Evolutionary conservation across 139 green algal genomes (phyloP).

Genomic region (Auxenochlorella protothecoides): DNA sequence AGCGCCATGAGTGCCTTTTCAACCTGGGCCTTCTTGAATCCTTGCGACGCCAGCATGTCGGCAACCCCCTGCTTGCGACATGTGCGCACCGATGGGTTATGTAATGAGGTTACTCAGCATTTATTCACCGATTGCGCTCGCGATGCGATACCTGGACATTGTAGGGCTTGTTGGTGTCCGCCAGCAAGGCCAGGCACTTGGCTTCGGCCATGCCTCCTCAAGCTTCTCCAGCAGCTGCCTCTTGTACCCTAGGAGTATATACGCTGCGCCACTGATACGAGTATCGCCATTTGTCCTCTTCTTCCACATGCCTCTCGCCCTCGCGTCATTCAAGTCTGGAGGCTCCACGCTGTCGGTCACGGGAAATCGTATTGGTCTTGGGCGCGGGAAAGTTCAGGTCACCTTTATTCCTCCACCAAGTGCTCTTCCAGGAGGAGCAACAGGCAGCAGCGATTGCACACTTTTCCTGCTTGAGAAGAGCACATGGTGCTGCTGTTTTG

Average conservation of each 20-base stretch:
- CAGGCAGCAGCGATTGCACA: no score
- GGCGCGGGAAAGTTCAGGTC: no score
- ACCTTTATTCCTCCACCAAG: background rate
- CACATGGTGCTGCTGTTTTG: no score
- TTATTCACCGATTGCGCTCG: background rate
- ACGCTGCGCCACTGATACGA: no score
- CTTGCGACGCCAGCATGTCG: slow-evolving; percentile 49
- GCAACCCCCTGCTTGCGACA: slow-evolving; percentile 34
- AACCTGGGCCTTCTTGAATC: slow-evolving; percentile 59
- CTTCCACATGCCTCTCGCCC: no score
- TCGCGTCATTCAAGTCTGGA: background rate
- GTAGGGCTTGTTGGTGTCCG: slow-evolving; percentile 51
- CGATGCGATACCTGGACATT: slow-evolving; percentile 21
- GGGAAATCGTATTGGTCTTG: no score
- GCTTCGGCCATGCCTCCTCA: slow-evolving; percentile 17
- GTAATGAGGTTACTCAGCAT: background rate
- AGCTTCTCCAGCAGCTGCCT: no score
- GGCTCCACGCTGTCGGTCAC: background rate
- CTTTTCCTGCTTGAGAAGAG: no score
- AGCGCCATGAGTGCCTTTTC: slow-evolving; percentile 50
- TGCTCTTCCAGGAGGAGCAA: background rate
- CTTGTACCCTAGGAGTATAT: no score
- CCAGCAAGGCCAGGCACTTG: slow-evolving; percentile 39
- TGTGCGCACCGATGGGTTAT: background rate
- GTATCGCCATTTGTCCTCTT: no score